Conservation (phyloP, 2,329 filamentous ascomycete genomes). For the Colletotrichum shisoi region DNA sequence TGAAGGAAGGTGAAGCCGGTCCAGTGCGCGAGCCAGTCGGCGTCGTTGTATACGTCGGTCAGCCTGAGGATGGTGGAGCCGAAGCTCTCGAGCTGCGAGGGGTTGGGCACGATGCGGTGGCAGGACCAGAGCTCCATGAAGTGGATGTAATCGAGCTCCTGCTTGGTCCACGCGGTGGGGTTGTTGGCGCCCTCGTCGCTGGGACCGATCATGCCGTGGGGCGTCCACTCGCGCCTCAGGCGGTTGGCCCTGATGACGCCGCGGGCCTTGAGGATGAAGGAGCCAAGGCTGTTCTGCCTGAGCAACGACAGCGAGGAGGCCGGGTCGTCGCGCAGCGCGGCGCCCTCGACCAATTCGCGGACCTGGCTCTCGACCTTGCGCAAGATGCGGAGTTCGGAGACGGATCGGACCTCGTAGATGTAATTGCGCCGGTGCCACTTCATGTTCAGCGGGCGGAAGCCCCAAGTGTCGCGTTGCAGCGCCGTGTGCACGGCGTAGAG, state of each 20-base stretch:
- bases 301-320: constrained; percentile 25
- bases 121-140: constrained; percentile 74
- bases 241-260: constrained; percentile 62
- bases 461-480: constrained; percentile 66
- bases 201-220: constrained; percentile 59
- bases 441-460: constrained; percentile 63
- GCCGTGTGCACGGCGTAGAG: constrained; percentile 76
- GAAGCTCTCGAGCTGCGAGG: constrained; percentile 38
- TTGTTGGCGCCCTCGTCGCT: constrained; percentile 40
- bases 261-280: constrained; percentile 61
- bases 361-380: constrained; percentile 60
- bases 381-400: constrained; percentile 59
- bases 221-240: constrained; percentile 57
- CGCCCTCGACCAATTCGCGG: constrained; percentile 60
- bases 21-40: constrained; percentile 54
- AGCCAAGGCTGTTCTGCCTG: constrained; percentile 48
- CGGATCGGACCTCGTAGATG: constrained; percentile 54
- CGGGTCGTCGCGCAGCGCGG: constrained; percentile 31
- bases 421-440: constrained; percentile 40
- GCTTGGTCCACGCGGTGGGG: constrained; percentile 53
- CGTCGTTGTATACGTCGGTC: constrained; percentile 65
- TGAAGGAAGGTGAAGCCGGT: constrained; percentile 74
- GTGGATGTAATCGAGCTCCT: constrained; percentile 65
- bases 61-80: constrained; percentile 69
- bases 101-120: constrained; percentile 34